Conservation (phyloP, 2,329 filamentous ascomycete species). For the Penicillium occitanis region DNA sequence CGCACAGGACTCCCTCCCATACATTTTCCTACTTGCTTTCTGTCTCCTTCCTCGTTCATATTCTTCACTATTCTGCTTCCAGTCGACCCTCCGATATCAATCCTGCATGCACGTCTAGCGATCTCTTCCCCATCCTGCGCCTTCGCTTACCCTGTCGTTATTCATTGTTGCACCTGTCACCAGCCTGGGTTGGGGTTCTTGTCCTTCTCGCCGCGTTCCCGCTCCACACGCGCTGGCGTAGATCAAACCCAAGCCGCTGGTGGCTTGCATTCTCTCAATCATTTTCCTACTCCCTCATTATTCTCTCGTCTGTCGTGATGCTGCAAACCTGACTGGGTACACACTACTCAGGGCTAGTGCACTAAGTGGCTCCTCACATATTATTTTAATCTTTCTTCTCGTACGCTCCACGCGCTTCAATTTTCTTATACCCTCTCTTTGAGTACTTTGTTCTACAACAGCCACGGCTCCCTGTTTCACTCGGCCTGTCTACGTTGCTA, state of each 20-base stretch:
- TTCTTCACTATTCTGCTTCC: background rate
- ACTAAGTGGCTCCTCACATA: slow-evolving; percentile 11
- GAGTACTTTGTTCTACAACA: background rate
- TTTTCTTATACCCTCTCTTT: slow-evolving; percentile 10
- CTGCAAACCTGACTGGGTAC: slow-evolving; percentile 1
- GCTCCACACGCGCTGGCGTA: slow-evolving; percentile 22
- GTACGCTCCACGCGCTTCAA: slow-evolving; percentile 10
- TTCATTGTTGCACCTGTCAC: slow-evolving; percentile 1
- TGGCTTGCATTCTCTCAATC: slow-evolving; percentile 12
- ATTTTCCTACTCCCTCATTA: background rate
- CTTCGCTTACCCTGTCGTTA: background rate
- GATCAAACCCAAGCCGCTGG: slow-evolving; percentile 21
- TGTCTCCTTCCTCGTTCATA: slow-evolving; percentile 26
- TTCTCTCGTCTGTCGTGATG: slow-evolving; percentile 4
- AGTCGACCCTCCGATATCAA: background rate
- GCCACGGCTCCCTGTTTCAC: slow-evolving; percentile 16
- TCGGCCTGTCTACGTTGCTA: slow-evolving; percentile 12
- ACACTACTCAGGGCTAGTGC: background rate
- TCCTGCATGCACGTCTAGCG: background rate
- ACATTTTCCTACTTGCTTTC: slow-evolving; percentile 22
- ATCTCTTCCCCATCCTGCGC: background rate
- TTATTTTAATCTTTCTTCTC: slow-evolving; percentile 18
- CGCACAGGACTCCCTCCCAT: background rate
- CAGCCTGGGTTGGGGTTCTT: background rate
- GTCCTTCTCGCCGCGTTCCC: slow-evolving; percentile 19